A percentile compares a stretch with the other conserved stretches of the same genome.
Evolutionary conservation across 2,329 filamentous ascomycete species (phyloP).

Genomic region (Madurella fahalii): DNA sequence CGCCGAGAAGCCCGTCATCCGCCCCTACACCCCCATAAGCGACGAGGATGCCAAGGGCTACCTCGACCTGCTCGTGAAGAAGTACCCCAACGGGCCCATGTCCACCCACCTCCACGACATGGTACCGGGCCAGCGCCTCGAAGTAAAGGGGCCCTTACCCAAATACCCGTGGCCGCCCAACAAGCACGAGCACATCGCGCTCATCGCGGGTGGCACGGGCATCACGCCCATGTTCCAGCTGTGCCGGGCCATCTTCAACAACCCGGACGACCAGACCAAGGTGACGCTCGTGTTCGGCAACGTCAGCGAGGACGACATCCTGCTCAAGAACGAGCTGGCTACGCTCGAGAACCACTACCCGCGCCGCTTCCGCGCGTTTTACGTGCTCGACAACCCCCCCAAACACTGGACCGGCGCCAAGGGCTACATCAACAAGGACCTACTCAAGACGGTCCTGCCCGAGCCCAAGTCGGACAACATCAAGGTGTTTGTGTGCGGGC

Average conservation of each 20-base stretch:
- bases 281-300: constrained; percentile 95
- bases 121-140: constrained; percentile 74
- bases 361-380: constrained; percentile 91
- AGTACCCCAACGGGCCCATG: constrained; percentile 88
- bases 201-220: constrained; percentile 91
- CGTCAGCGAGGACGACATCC: constrained; percentile 81
- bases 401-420: constrained; percentile 72
- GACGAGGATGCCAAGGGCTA: constrained; percentile 79
- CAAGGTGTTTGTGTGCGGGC: constrained; percentile 95
- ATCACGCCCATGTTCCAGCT: constrained; percentile 99
- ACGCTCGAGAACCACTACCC: constrained; percentile 93
- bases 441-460: constrained; percentile 90
- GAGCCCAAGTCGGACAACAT: constrained; percentile 88
- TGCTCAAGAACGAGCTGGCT: constrained; percentile 80
- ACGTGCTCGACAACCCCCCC: constrained; percentile 81
- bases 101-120: constrained; percentile 82
- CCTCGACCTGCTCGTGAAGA: constrained; percentile 87
- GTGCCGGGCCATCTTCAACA: constrained; percentile 84
- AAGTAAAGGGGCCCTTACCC: constrained; percentile 91
- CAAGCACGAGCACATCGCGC: constrained; percentile 85
- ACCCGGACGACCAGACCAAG: constrained; percentile 95
- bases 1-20: constrained; percentile 78
- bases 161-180: constrained; percentile 89
- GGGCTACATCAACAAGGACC: constrained; percentile 83
- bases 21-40: constrained; percentile 89